These are phyloP conservation scores for Cytidiella melzeri DNA, from an alignment of 768 basidiomycete genomes.

Conservation along the genomic window DNA sequence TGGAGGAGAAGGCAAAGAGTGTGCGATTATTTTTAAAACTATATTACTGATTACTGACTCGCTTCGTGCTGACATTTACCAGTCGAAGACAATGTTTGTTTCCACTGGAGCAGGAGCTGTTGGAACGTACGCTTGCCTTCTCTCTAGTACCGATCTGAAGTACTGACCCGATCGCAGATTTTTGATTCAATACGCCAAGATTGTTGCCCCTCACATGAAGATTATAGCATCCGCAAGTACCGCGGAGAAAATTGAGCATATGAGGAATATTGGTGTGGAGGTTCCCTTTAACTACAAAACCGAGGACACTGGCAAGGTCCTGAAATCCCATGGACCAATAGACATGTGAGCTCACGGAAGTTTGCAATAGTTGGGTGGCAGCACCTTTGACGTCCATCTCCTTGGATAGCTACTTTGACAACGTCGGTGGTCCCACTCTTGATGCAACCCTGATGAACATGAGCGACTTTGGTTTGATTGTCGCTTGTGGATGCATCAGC, in stretches of 20 bases:
- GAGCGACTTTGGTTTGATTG: neutral
- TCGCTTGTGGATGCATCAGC: conserved; percentile 5
- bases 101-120: conserved; percentile 43
- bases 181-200: conserved; percentile 5
- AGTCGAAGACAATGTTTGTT: conserved; percentile 44
- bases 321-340: conserved; percentile 4
- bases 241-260: neutral
- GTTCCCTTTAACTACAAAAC: conserved; percentile 8
- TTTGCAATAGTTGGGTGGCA: neutral
- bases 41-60: too few species aligned
- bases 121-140: conserved; percentile 41
- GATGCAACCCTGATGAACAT: conserved; percentile 8
- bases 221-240: conserved; percentile 8
- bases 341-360: conserved; percentile 9
- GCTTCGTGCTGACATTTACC: neutral
- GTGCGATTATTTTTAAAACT: conserved; percentile 22
- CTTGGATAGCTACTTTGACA: conserved; percentile 7
- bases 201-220: conserved; percentile 1
- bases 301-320: neutral
- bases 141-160: neutral
- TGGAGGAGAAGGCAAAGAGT: conserved; percentile 29
- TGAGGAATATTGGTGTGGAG: conserved; percentile 1
- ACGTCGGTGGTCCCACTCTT: conserved; percentile 4
- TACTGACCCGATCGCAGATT: neutral
- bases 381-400: neutral